phyloP scores from a whole-genome alignment of 2,329 filamentous ascomycete genomes.

The Plectosphaerella sp. region DNA sequence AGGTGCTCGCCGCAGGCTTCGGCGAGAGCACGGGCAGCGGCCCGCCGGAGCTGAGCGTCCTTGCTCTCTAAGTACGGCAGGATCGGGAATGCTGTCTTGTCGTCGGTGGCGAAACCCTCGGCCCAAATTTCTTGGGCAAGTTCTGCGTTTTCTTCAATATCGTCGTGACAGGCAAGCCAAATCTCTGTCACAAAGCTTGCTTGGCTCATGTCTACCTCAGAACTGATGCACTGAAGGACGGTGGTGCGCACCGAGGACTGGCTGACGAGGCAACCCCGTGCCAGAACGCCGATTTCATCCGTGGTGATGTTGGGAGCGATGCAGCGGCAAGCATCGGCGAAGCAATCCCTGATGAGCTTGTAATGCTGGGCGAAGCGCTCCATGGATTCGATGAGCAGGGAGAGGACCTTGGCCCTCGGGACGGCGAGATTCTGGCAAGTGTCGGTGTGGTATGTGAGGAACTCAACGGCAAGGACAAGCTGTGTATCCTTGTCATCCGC shows the following conservation, averaged over 20 bases:
- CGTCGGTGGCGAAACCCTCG: conserved; percentile 69
- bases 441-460: conserved; percentile 83
- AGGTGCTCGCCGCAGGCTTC: conserved; percentile 63
- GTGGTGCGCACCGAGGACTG: conserved; percentile 78
- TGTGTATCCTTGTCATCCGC: conserved; percentile 85
- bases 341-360: conserved; percentile 88
- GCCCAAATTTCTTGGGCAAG: conserved; percentile 90
- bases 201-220: conserved; percentile 88
- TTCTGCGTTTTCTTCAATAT: conserved; percentile 80
- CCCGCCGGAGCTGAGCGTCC: conserved; percentile 77
- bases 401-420: conserved; percentile 70
- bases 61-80: conserved; percentile 75
- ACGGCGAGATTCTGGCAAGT: conserved; percentile 71
- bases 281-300: conserved; percentile 70
- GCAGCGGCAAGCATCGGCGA: conserved; percentile 79
- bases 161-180: conserved; percentile 90
- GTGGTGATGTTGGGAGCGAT: conserved; percentile 75
- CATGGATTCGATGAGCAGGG: conserved; percentile 74
- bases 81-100: conserved; percentile 61
- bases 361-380: conserved; percentile 89
- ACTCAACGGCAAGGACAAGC: conserved; percentile 81
- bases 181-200: conserved; percentile 83
- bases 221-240: conserved; percentile 82
- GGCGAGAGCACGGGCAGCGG: conserved; percentile 76
- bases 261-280: conserved; percentile 73